Evolutionary conservation across 2,329 filamentous ascomycete genomes (phyloP).

Genomic region (Tolypocladium ophioglossoides): DNA sequence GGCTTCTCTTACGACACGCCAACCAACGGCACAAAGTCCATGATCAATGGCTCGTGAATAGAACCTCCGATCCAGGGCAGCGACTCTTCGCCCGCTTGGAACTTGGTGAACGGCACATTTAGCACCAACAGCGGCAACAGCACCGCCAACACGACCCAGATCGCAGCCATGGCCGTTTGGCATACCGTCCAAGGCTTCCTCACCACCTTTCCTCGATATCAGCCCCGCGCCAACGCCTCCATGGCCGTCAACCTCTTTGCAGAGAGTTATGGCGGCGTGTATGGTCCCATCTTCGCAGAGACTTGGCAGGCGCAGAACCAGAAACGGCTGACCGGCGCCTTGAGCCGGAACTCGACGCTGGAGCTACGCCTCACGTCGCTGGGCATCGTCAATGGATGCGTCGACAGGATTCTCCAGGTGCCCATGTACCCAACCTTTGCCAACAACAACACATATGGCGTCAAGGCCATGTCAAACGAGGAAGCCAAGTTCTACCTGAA

Average conservation of each 20-base stretch:
- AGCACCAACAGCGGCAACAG: slow-evolving; percentile 35
- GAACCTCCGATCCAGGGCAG: slow-evolving; percentile 12
- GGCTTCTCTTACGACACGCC: slow-evolving; percentile 57
- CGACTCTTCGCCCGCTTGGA: slow-evolving; percentile 14
- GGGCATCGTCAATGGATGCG: slow-evolving; percentile 61
- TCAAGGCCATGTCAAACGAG: slow-evolving; percentile 43
- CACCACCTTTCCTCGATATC: slow-evolving; percentile 46
- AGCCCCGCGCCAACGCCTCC: slow-evolving; percentile 34
- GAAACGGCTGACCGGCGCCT: slow-evolving; percentile 36
- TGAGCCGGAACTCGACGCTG: slow-evolving; percentile 39
- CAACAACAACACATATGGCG: slow-evolving; percentile 55
- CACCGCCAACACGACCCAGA: slow-evolving; percentile 45
- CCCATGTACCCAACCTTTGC: slow-evolving; percentile 47
- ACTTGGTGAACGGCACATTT: slow-evolving; percentile 54
- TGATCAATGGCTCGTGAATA: slow-evolving; percentile 27
- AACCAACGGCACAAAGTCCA: slow-evolving; percentile 48
- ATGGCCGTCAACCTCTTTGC: slow-evolving; percentile 55
- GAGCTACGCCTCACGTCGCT: slow-evolving; percentile 51
- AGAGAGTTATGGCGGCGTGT: slow-evolving; percentile 62
- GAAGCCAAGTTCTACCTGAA: slow-evolving; percentile 34
- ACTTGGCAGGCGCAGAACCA: slow-evolving; percentile 52
- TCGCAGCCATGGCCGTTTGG: slow-evolving; percentile 51
- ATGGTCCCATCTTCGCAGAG: slow-evolving; percentile 54
- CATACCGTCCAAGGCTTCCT: slow-evolving; percentile 55
- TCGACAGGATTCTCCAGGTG: slow-evolving; percentile 53